Percentiles rank a stretch among this genome's conserved stretches.
phyloP scores from a whole-genome alignment of 1,139 yeast species.

The Suhomyces kunorum region DNA sequence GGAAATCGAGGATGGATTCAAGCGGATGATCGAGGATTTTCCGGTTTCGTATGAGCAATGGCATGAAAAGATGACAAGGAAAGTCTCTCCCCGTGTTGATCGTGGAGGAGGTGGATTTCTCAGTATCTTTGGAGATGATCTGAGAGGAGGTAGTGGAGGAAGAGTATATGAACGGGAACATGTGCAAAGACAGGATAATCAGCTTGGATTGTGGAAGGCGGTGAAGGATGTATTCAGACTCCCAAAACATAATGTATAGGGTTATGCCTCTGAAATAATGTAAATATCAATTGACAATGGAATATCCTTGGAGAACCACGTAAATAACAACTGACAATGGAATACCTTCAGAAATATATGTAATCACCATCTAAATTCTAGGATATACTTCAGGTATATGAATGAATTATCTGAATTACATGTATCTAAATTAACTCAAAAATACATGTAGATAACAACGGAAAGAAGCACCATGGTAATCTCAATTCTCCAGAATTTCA shows the following conservation, averaged over 20 bases:
- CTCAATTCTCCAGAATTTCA: slow-evolving; percentile 21
- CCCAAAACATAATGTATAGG: neutral
- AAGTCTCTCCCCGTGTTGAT: neutral
- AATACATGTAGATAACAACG: slow-evolving; percentile 9
- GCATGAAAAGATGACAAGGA: slow-evolving; percentile 23
- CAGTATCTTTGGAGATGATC: slow-evolving; percentile 15
- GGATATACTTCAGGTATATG: no score
- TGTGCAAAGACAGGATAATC: slow-evolving; percentile 23
- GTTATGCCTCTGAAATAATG: no score
- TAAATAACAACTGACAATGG: no score
- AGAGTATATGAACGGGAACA: slow-evolving; percentile 8
- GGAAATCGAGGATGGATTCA: slow-evolving; percentile 44
- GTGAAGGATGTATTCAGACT: slow-evolving; percentile 33
- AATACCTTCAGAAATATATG: no score
- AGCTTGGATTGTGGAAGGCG: slow-evolving; percentile 32
- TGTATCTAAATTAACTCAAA: no score
- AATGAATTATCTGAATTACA: no score
- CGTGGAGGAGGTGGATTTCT: slow-evolving; percentile 14
- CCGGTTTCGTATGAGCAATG: slow-evolving; percentile 19
- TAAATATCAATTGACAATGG: no score
- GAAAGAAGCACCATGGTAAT: slow-evolving; percentile 13
- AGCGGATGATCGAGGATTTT: slow-evolving; percentile 12
- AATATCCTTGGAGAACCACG: no score
- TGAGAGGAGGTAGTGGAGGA: slow-evolving; percentile 12
- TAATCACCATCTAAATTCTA: no score